phyloP scores from a whole-genome alignment of 805 yeast genomes.

The Kodamaea laetipori region DNA sequence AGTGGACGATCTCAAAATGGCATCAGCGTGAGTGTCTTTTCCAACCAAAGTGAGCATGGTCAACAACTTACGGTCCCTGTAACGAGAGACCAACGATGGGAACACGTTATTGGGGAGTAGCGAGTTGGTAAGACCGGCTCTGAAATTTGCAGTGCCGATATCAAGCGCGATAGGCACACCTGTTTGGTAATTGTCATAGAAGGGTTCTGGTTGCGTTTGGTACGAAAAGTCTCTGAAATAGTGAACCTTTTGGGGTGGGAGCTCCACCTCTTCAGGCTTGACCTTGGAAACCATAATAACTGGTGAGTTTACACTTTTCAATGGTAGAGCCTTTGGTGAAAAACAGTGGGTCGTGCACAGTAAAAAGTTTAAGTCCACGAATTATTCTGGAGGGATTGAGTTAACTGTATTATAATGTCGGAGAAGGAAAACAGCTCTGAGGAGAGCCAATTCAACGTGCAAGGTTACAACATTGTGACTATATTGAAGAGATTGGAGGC shows the following conservation, averaged over 20 bases:
- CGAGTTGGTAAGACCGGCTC: conserved; percentile 58
- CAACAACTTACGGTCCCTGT: conserved; percentile 73
- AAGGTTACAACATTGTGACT: conserved; percentile 86
- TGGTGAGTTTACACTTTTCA: neutral
- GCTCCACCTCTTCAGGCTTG: conserved; percentile 19
- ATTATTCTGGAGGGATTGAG: conserved; percentile 1
- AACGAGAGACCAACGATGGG: conserved; percentile 69
- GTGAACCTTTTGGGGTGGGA: conserved; percentile 46
- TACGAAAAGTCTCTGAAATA: conserved; percentile 43
- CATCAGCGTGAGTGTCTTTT: conserved; percentile 74
- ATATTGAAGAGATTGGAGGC: conserved; percentile 76
- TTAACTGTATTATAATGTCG: conserved; percentile 24
- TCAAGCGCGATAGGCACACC: conserved; percentile 86
- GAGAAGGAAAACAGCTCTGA: conserved; percentile 23
- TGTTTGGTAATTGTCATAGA: conserved; percentile 47
- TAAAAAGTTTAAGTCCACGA: conserved; percentile 5
- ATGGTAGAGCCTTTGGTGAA: conserved; percentile 1
- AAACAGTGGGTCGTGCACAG: neutral
- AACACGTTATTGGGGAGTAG: conserved; percentile 60
- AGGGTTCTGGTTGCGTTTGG: conserved; percentile 46
- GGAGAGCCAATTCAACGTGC: conserved; percentile 55
- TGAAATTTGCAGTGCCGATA: conserved; percentile 65
- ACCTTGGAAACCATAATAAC: conserved; percentile 9
- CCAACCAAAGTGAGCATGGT: conserved; percentile 75
- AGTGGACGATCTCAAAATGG: conserved; percentile 64